A percentile compares a stretch with the other conserved stretches of the same genome.
Conservation (phyloP, 805 yeast species). For the Candida patagonica region DNA sequence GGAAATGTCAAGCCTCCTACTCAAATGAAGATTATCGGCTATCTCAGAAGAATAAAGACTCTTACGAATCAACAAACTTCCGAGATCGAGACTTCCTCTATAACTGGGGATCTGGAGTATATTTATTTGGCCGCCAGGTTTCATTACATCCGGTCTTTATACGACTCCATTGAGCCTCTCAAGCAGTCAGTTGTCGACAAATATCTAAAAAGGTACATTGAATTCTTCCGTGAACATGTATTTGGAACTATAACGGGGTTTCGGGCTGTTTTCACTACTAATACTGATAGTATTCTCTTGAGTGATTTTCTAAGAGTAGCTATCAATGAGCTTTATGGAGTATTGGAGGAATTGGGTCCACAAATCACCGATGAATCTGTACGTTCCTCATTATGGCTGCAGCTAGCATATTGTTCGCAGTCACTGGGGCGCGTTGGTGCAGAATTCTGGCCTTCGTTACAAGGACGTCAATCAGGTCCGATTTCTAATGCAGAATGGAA, state of each 20-base stretch:
- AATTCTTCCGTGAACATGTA: constrained; percentile 74
- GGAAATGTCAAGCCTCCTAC: constrained; percentile 75
- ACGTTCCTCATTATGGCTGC: constrained; percentile 62
- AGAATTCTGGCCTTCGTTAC: constrained; percentile 45
- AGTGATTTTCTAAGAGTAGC: constrained; percentile 24
- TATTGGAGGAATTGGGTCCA: constrained; percentile 20
- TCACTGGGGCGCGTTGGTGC: constrained; percentile 64
- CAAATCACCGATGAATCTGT: constrained; percentile 23
- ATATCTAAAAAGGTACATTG: constrained; percentile 70
- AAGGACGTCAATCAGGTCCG: constrained; percentile 17
- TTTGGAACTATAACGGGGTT: constrained; percentile 63
- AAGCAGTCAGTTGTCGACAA: constrained; percentile 45
- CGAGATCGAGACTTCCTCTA: not conserved
- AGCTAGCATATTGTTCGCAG: constrained; percentile 81
- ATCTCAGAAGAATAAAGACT: constrained; percentile 48
- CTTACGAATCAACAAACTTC: not conserved
- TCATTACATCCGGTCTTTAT: constrained; percentile 55
- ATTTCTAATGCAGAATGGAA: constrained; percentile 35
- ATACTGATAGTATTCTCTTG: constrained; percentile 20
- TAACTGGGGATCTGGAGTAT: constrained; percentile 33
- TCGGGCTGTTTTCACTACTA: constrained; percentile 49
- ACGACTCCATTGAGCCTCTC: constrained; percentile 49
- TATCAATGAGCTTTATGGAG: constrained; percentile 18
- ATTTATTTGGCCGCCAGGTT: constrained; percentile 60
- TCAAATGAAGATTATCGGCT: constrained; percentile 67